These are phyloP conservation scores for Monosporascus sp. DNA, from an alignment of 2,329 filamentous ascomycete genomes.

Conservation along the genomic window DNA sequence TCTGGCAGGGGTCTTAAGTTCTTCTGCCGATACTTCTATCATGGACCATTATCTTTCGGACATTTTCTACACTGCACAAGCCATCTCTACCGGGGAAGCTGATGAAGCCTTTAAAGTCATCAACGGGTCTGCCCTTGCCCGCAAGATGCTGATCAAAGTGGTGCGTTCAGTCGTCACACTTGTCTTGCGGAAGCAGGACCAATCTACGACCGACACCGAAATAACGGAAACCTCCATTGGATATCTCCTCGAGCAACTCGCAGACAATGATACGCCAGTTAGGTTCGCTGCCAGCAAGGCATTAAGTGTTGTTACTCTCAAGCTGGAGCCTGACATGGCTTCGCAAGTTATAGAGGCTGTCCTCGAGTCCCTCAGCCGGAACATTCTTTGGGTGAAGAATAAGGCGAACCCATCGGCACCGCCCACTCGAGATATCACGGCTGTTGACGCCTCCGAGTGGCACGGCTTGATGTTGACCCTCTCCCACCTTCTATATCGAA, in stretches of 20 bases:
- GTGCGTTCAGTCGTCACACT: slow-evolving; percentile 69
- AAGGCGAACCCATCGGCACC: slow-evolving; percentile 27
- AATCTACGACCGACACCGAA: slow-evolving; percentile 39
- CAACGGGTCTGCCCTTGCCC: slow-evolving; percentile 69
- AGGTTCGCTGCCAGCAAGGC: slow-evolving; percentile 89
- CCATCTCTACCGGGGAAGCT: slow-evolving; percentile 45
- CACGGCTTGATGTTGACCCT: slow-evolving; percentile 88
- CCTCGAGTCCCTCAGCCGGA: slow-evolving; percentile 61
- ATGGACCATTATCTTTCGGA: slow-evolving; percentile 61
- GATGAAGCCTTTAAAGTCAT: slow-evolving; percentile 48
- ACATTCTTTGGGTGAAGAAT: slow-evolving; percentile 49
- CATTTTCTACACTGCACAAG: slow-evolving; percentile 63
- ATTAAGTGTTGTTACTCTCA: slow-evolving; percentile 79
- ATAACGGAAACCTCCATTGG: slow-evolving; percentile 78
- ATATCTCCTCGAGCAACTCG: slow-evolving; percentile 70
- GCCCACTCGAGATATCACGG: slow-evolving; percentile 57
- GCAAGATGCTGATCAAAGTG: slow-evolving; percentile 83
- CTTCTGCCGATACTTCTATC: slow-evolving; percentile 68
- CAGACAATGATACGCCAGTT: slow-evolving; percentile 87
- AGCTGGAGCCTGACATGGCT: slow-evolving; percentile 74
- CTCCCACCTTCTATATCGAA: slow-evolving; percentile 78
- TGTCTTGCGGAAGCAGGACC: slow-evolving; percentile 48
- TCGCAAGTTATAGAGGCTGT: slow-evolving; percentile 84
- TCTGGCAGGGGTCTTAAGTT: slow-evolving; percentile 65
- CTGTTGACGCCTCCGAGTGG: slow-evolving; percentile 81